Evolutionary conservation across 2,329 filamentous ascomycete genomes (phyloP).

Genomic region (Coniochaeta sp.): DNA sequence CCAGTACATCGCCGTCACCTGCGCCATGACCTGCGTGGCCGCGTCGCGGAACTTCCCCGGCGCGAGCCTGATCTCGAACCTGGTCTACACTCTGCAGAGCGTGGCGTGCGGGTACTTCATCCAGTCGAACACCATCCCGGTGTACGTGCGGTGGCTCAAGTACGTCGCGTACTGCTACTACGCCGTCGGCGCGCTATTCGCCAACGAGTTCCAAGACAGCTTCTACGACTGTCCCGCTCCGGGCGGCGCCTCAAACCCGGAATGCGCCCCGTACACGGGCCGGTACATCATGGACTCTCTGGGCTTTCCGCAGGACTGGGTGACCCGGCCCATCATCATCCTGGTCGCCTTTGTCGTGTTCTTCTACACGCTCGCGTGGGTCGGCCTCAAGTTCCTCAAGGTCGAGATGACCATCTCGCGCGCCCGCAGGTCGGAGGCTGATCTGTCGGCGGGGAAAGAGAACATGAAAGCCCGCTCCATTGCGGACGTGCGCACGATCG

Average conservation of each 20-base stretch:
- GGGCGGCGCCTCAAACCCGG: conserved; percentile 54
- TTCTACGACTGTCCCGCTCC: conserved; percentile 67
- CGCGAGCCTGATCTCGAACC: conserved; percentile 64
- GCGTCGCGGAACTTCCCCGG: conserved; percentile 60
- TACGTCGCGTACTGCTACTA: conserved; percentile 63
- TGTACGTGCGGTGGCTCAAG: conserved; percentile 75
- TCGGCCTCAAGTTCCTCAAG: conserved; percentile 57
- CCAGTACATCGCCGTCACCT: conserved; percentile 68
- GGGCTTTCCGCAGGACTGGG: conserved; percentile 61
- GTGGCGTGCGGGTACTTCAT: conserved; percentile 74
- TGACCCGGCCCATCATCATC: conserved; percentile 57
- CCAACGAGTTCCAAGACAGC: conserved; percentile 64
- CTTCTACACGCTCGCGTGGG: conserved; percentile 52
- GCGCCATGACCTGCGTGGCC: conserved; percentile 61
- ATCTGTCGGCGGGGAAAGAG: conserved; percentile 63
- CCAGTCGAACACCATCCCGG: conserved; percentile 62
- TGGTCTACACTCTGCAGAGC: conserved; percentile 65
- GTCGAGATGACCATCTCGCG: conserved; percentile 65
- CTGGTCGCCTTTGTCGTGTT: conserved; percentile 54
- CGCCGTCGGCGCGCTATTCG: conserved; percentile 61
- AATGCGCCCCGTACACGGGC: conserved; percentile 62
- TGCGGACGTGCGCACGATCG: conserved; percentile 50
- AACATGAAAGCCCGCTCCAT: conserved; percentile 51
- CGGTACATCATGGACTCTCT: conserved; percentile 61
- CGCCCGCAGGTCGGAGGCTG: conserved; percentile 49